Evolutionary conservation across 192 early-diverging fungal species (phyloP).

Genomic region (Piromyces finnis): DNA sequence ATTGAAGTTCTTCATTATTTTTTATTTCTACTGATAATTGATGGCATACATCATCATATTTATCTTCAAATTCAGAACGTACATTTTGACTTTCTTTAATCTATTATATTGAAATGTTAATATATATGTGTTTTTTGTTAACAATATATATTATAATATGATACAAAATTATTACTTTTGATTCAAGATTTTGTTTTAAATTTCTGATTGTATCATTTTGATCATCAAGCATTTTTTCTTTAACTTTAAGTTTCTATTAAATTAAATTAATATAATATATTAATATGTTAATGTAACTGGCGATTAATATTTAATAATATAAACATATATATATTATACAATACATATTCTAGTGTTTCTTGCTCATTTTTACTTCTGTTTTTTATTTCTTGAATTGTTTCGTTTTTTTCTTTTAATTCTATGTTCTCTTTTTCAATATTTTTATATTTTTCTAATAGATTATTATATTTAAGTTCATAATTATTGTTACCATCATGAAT

Average conservation of each 20-base stretch:
- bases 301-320: too few species aligned
- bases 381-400: slow-evolving; percentile 8
- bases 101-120: neutral
- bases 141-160: too few species aligned
- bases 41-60: slow-evolving; percentile 11
- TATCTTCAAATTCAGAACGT: slow-evolving; percentile 4
- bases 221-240: slow-evolving; percentile 37
- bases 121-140: too few species aligned
- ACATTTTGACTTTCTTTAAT: slow-evolving; percentile 19
- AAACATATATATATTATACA: neutral
- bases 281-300: neutral
- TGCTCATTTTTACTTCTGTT: slow-evolving; percentile 4
- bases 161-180: slow-evolving; percentile 29
- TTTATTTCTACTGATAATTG: slow-evolving; percentile 4
- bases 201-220: slow-evolving; percentile 28
- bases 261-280: too few species aligned
- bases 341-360: slow-evolving; percentile 2
- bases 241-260: slow-evolving; percentile 17
- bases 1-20: neutral
- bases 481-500: neutral
- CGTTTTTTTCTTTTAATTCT: slow-evolving; percentile 1
- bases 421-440: slow-evolving; percentile 1
- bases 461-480: neutral
- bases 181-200: slow-evolving; percentile 31
- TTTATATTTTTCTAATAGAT: neutral